A percentile compares a stretch with the other conserved stretches of the same genome.
Evolutionary conservation across 345 rosid genomes (phyloP).

Genomic region (Sisymbrium irio): DNA sequence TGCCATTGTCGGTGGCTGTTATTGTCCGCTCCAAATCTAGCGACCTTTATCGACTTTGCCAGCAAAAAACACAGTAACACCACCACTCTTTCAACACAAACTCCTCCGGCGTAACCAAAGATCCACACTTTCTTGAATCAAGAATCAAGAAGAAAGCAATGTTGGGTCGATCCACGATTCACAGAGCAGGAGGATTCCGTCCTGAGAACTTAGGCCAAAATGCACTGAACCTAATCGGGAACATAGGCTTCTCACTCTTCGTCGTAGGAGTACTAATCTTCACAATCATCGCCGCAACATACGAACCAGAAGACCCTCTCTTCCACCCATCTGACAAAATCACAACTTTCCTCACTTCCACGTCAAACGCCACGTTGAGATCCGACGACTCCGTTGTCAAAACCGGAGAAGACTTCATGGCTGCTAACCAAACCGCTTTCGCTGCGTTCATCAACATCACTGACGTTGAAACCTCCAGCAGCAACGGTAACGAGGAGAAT

Average conservation of each 20-base stretch:
- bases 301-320: conserved; percentile 86
- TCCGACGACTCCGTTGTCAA: conserved; percentile 66
- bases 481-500: neutral
- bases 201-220: conserved; percentile 74
- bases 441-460: conserved; percentile 57
- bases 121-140: no score
- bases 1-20: conserved; percentile 49
- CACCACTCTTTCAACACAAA: neutral
- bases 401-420: conserved; percentile 94
- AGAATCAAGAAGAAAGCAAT: conserved; percentile 31
- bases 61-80: neutral
- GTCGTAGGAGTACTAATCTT: conserved; percentile 76
- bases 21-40: neutral
- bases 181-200: conserved; percentile 64
- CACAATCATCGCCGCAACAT: conserved; percentile 90
- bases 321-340: conserved; percentile 81
- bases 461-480: conserved; percentile 44
- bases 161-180: conserved; percentile 52
- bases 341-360: conserved; percentile 74
- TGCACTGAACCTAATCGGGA: conserved; percentile 78
- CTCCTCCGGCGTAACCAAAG: neutral
- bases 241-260: conserved; percentile 79
- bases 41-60: conserved; percentile 1
- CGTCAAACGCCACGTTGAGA: conserved; percentile 72
- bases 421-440: conserved; percentile 64